Base-by-base conservation (phyloP, 805 yeast species). In the Candida easanensis region DNA sequence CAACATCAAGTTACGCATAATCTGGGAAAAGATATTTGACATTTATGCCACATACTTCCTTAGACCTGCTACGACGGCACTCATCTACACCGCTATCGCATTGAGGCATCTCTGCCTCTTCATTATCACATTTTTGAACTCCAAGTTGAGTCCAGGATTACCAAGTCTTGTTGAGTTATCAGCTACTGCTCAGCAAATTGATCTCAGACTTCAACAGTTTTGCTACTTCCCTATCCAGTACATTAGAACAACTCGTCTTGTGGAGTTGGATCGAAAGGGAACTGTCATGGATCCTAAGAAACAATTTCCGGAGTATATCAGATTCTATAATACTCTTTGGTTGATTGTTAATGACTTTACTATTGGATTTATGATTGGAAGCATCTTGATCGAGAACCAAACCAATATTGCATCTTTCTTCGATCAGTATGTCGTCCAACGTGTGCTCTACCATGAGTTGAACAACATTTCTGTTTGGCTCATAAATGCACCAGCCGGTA, bases 401-500 rank as follows among this genome's bases (percentile, higher is more conserved):
- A 59, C 52, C 1, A 38, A 27, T 10, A 47, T 62, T 21, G 43
- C 65, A 1, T 47, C 51, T 2, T 58, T 52, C 41, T 39, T 73
- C 28, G 57, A 60, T 33, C 46, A 61, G n/a, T 33, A 39, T 4
- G 21, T 65, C 4, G 62, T 79, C 13, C 65, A 72, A 31, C 57
- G 56, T 19, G 44, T 70, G 1, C 49, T 83, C 13, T 76, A 77
- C 42, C 57, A 66, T 26, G 69, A 70, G n/a, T 63, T 82, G 33
- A 64, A 71, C 16, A 47, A 58, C 3, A 60, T 81, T 30, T 79
- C 90, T 3, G 51, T 68, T 0, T 85, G 95, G 90, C 70, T 93
- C 28, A 88, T 89, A 70, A 75, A 80, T 48, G 85, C 90, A 56
- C 99, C 99, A 0, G 96, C 91, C 14, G 99, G 99, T 4, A 80